A percentile compares a stretch with the other conserved stretches of the same genome.
These are phyloP conservation scores for Orobanche coerulescens DNA, from an alignment of 257 asterid species.

Conservation along the genomic window DNA sequence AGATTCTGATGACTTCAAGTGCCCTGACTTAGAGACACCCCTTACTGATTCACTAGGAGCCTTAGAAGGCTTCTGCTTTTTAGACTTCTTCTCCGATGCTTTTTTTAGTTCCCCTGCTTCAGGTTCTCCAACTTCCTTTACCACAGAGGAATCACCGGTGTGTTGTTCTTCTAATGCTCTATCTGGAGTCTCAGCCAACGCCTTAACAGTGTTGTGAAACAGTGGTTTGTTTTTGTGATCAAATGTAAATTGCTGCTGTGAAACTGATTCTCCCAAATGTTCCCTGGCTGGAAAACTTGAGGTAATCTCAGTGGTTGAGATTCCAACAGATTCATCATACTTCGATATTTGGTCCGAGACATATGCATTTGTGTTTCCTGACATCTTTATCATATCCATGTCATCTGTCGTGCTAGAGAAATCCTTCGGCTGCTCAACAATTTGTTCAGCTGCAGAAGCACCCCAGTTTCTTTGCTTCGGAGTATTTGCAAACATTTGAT, in stretches of 20 bases:
- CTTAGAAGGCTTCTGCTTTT: slow-evolving; percentile 74
- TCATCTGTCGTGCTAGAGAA: slow-evolving; percentile 20
- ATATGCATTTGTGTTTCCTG: slow-evolving; percentile 25
- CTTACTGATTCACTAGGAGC: slow-evolving; percentile 38
- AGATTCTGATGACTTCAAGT: slow-evolving; percentile 35
- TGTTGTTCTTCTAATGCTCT: slow-evolving; percentile 28
- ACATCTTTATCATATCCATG: slow-evolving; percentile 21
- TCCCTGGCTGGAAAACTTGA: slow-evolving; percentile 29
- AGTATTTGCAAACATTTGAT: slow-evolving; percentile 33
- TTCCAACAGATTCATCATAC: slow-evolving; percentile 26
- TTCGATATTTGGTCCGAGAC: slow-evolving; percentile 26
- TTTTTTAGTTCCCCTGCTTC: slow-evolving; percentile 52
- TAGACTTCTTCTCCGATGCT: slow-evolving; percentile 70
- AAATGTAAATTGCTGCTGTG: slow-evolving; percentile 19
- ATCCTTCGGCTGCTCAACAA: slow-evolving; percentile 29
- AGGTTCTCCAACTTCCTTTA: slow-evolving; percentile 41
- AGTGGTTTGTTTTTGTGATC: slow-evolving; percentile 21
- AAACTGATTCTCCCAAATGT: slow-evolving; percentile 26
- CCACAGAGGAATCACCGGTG: slow-evolving; percentile 31
- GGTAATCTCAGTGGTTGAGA: slow-evolving; percentile 23
- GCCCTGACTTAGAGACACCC: slow-evolving; percentile 42
- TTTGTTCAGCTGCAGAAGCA: slow-evolving; percentile 32
- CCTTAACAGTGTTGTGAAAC: slow-evolving; percentile 22
- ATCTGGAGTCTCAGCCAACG: slow-evolving; percentile 22
- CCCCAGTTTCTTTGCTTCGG: slow-evolving; percentile 35